phyloP scores from a whole-genome alignment of 495 filamentous ascomycete genomes.

The Talaromyces trachyspermus region DNA sequence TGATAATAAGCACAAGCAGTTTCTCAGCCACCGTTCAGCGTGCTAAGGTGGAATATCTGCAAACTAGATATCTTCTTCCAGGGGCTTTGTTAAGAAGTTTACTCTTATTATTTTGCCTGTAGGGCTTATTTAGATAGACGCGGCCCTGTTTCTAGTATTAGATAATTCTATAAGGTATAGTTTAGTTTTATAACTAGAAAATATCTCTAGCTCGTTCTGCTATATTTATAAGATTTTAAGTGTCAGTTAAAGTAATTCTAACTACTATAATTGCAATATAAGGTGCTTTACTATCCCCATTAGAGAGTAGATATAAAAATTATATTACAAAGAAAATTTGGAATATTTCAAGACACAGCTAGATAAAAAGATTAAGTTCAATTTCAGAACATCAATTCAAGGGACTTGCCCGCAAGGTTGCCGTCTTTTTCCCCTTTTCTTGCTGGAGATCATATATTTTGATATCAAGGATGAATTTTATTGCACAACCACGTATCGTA shows the following conservation, averaged over 20 bases:
- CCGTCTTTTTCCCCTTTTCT: neutral
- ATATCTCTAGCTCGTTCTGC: neutral
- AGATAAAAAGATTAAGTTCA: neutral
- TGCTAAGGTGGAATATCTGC: constrained; percentile 11
- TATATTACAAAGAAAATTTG: neutral
- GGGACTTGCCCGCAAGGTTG: neutral
- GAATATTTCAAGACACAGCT: constrained; percentile 1
- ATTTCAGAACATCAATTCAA: neutral
- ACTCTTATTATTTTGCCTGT: neutral
- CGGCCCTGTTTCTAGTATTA: neutral
- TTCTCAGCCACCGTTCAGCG: constrained; percentile 13
- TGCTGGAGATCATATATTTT: neutral
- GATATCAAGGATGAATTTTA: constrained; percentile 1
- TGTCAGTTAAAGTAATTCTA: neutral
- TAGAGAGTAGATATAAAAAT: no score
- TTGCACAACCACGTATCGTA: no score
- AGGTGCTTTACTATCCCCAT: no score
- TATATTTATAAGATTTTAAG: no score
- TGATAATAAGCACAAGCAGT: constrained; percentile 18
- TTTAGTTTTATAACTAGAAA: neutral
- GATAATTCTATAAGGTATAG: neutral
- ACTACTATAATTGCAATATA: no score
- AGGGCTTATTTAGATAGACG: neutral
- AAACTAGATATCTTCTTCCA: constrained; percentile 1
- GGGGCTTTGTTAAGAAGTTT: neutral